A percentile compares a stretch with the other conserved stretches of the same genome.
These are phyloP conservation scores for Liquidambar formosana DNA, from an alignment of 164 flowering plant genomes.

Conservation along the genomic window DNA sequence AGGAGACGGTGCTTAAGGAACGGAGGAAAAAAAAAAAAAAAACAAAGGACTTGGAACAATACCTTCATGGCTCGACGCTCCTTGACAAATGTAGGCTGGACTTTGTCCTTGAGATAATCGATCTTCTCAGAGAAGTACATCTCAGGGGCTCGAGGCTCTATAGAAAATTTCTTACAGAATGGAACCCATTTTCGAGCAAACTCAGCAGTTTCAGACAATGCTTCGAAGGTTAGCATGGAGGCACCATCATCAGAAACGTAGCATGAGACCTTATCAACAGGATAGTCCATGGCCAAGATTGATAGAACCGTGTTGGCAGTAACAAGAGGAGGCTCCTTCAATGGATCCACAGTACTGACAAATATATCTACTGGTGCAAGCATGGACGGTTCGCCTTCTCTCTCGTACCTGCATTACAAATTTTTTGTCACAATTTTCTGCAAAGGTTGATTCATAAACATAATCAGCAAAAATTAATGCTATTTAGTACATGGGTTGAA, in stretches of 20 bases:
- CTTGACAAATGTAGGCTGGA: constrained; percentile 93
- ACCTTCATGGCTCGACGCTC: constrained; percentile 99
- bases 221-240: constrained; percentile 90
- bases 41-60: not conserved
- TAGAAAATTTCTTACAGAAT: constrained; percentile 82
- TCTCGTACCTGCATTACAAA: constrained; percentile 66
- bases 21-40: no score
- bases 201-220: constrained; percentile 91
- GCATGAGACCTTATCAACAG: constrained; percentile 93
- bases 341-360: constrained; percentile 95
- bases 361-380: constrained; percentile 83
- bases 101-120: constrained; percentile 93
- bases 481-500: no score
- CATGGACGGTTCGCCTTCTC: constrained; percentile 89
- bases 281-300: constrained; percentile 91
- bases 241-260: constrained; percentile 98
- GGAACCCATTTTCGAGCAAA: constrained; percentile 97
- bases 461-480: no score
- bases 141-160: constrained; percentile 98
- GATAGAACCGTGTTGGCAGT: constrained; percentile 89
- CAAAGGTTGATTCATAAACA: no score
- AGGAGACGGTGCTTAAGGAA: no score
- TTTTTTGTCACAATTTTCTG: not conserved
- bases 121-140: constrained; percentile 82
- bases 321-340: constrained; percentile 95